A percentile compares a stretch with the other conserved stretches of the same genome.
phyloP scores from a whole-genome alignment of 1,139 yeast genomes.

The Geotrichum australiense region DNA sequence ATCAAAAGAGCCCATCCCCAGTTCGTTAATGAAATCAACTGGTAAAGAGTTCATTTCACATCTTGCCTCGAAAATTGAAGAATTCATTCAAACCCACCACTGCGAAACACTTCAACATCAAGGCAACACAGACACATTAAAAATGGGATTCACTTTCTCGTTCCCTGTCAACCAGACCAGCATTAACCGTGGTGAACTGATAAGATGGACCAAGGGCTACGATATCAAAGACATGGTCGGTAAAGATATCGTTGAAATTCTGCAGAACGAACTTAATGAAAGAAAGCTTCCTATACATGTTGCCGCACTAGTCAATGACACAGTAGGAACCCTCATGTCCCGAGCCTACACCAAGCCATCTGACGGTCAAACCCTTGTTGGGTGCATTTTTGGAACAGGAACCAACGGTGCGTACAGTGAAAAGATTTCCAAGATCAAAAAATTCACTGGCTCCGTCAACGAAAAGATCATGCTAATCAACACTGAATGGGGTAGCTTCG shows the following conservation, averaged over 20 bases:
- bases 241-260: constrained; percentile 64
- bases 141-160: constrained; percentile 85
- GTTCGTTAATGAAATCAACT: constrained; percentile 58
- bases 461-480: constrained; percentile 74
- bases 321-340: constrained; percentile 86
- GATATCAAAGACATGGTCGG: constrained; percentile 79
- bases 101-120: constrained; percentile 19
- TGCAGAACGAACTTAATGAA: constrained; percentile 61
- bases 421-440: constrained; percentile 59
- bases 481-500: constrained; percentile 98
- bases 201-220: constrained; percentile 96
- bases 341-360: constrained; percentile 69
- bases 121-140: constrained; percentile 37
- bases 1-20: constrained; percentile 66
- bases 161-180: constrained; percentile 88
- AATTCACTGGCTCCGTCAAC: constrained; percentile 43
- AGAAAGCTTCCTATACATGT: constrained; percentile 60
- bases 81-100: constrained; percentile 61
- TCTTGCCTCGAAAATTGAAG: constrained; percentile 60
- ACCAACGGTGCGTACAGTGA: constrained; percentile 93
- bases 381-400: constrained; percentile 93
- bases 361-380: constrained; percentile 67
- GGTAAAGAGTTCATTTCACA: constrained; percentile 56
- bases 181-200: constrained; percentile 64
- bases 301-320: constrained; percentile 88